Percentiles rank a stretch among this genome's conserved stretches.
phyloP scores from a whole-genome alignment of 1,139 yeast species.

The Blastobotrys proliferans region DNA sequence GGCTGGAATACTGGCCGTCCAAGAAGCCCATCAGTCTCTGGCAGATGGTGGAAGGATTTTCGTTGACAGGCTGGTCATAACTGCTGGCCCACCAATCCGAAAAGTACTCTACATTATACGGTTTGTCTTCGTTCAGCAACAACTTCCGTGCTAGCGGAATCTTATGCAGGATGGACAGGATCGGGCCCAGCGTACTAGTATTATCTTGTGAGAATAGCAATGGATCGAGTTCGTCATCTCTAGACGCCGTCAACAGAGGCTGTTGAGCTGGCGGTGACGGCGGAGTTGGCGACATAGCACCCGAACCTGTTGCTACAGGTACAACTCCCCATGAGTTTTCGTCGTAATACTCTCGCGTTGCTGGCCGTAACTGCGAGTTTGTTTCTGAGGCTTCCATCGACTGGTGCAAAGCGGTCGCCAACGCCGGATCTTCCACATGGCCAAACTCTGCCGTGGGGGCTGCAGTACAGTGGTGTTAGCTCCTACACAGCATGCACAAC shows the following conservation, averaged over 20 bases:
- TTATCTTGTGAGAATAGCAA: constrained; percentile 33
- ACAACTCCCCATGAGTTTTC: constrained; percentile 30
- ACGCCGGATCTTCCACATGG: constrained; percentile 13
- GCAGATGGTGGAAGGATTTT: too few species aligned
- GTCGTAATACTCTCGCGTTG: constrained; percentile 26
- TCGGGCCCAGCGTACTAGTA: constrained; percentile 38
- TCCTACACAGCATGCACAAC: background rate
- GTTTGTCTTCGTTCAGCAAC: constrained; percentile 33
- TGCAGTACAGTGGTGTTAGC: background rate
- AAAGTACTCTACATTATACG: constrained; percentile 36
- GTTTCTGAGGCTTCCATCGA: constrained; percentile 8
- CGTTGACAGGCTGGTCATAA: too few species aligned
- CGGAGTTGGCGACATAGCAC: background rate
- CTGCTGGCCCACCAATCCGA: constrained; percentile 42
- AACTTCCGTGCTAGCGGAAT: constrained; percentile 40
- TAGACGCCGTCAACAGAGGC: background rate
- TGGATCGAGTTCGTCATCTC: constrained; percentile 27
- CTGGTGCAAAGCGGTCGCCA: constrained; percentile 19
- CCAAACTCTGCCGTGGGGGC: constrained; percentile 33
- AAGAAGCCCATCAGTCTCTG: constrained; percentile 45
- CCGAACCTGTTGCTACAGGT: constrained; percentile 5
- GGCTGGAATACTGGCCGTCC: constrained; percentile 36
- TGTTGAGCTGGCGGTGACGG: background rate
- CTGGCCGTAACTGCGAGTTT: constrained; percentile 21
- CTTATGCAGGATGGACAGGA: constrained; percentile 42